These are phyloP conservation scores for Arctium minus DNA, from an alignment of 129 eudicot species.

Conservation along the genomic window DNA sequence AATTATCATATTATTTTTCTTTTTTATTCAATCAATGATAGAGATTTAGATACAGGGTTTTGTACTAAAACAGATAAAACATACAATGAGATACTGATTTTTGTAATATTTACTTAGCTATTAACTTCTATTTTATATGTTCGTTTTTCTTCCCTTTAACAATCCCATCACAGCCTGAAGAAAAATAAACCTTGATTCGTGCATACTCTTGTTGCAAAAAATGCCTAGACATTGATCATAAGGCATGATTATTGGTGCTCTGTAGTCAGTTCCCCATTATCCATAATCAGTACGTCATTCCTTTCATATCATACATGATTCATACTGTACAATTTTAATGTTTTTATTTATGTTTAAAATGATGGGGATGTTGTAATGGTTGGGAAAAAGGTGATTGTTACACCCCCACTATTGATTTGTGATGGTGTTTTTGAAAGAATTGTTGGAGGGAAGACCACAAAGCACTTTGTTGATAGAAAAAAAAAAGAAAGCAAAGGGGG, in stretches of 20 bases:
- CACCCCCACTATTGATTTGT: conserved; percentile 33
- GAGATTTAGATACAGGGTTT: not conserved
- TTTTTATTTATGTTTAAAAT: not conserved
- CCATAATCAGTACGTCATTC: not conserved
- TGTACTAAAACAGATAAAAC: not conserved
- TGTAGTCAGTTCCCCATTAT: not conserved
- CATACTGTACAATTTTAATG: not conserved
- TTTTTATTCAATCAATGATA: not conserved
- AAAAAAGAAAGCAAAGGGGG: conserved; percentile 13
- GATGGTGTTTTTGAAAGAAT: conserved; percentile 29
- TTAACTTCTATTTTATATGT: no score
- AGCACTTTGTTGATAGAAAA: conserved; percentile 20
- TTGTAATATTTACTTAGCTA: not conserved
- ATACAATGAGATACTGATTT: not conserved
- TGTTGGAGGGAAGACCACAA: conserved; percentile 36
- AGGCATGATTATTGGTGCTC: not conserved
- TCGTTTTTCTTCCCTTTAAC: not conserved
- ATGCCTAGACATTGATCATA: not conserved
- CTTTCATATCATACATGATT: not conserved
- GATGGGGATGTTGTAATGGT: conserved; percentile 24
- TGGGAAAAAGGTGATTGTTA: conserved; percentile 35
- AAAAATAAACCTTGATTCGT: not conserved
- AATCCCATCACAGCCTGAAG: not conserved
- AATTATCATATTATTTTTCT: not conserved
- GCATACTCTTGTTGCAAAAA: not conserved